Percentiles rank a stretch among this genome's conserved stretches.
Evolutionary conservation across 2,329 filamentous ascomycete species (phyloP).

Genomic region (Didymella glomerata): DNA sequence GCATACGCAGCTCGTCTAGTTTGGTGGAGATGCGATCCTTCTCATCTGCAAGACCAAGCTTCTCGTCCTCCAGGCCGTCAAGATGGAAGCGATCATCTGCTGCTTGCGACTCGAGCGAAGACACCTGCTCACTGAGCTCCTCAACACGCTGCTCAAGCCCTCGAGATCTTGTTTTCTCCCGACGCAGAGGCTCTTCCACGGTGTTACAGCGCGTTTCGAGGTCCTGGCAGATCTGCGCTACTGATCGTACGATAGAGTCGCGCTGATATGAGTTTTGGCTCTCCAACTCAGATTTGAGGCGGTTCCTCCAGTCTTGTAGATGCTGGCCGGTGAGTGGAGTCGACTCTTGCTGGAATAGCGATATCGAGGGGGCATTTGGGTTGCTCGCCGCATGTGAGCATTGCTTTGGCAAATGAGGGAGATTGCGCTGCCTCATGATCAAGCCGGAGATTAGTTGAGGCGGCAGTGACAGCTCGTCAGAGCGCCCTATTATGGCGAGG

Average conservation of each 20-base stretch:
- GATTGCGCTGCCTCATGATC: conserved; percentile 40
- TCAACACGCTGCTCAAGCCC: conserved; percentile 45
- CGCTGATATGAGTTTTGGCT: conserved; percentile 53
- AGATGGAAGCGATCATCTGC: conserved; percentile 42
- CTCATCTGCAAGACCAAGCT: conserved; percentile 48
- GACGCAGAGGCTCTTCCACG: conserved; percentile 62
- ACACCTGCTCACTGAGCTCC: conserved; percentile 47
- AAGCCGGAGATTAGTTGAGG: conserved; percentile 32
- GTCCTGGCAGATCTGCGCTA: conserved; percentile 64
- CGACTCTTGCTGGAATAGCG: conserved; percentile 50
- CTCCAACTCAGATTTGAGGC: conserved; percentile 55
- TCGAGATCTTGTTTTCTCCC: conserved; percentile 52
- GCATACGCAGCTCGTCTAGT: conserved; percentile 44
- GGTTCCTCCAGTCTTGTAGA: conserved; percentile 60
- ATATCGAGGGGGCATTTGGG: conserved; percentile 25
- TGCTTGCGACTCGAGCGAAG: conserved; percentile 41
- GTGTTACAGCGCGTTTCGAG: conserved; percentile 65
- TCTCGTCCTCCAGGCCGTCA: conserved; percentile 50
- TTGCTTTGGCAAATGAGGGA: conserved; percentile 14
- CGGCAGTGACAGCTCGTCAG: conserved; percentile 29
- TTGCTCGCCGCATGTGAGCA: conserved; percentile 31
- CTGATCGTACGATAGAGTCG: conserved; percentile 58
- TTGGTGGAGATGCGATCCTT: conserved; percentile 43
- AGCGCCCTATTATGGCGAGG: conserved; percentile 29
- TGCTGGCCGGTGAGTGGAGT: conserved; percentile 48